Evolutionary conservation across 495 filamentous ascomycete species (phyloP).

Genomic region (Tuber magnatum): DNA sequence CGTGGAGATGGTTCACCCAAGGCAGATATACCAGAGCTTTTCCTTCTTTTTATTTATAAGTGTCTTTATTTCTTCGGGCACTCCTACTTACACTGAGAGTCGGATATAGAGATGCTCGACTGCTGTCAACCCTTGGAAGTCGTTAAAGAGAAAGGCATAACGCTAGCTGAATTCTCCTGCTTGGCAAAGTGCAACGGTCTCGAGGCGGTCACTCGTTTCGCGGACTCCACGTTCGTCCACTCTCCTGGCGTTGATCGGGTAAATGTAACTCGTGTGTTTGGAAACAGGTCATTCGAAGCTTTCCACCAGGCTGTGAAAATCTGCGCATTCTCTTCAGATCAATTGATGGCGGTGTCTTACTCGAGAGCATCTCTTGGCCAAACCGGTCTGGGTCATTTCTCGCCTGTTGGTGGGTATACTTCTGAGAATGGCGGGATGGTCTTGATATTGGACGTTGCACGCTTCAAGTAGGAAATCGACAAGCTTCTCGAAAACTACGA

Average conservation of each 20-base stretch:
- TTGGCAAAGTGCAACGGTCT: slow-evolving; percentile 38
- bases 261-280: slow-evolving; percentile 2
- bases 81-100: slow-evolving; percentile 4
- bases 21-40: slow-evolving; percentile 7
- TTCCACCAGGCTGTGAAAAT: slow-evolving; percentile 33
- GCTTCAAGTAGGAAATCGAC: slow-evolving; percentile 34
- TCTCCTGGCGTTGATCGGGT: not conserved
- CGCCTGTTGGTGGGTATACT: slow-evolving; percentile 39
- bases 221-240: slow-evolving; percentile 32
- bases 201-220: slow-evolving; percentile 36
- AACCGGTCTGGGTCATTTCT: slow-evolving; percentile 38
- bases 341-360: slow-evolving; percentile 37
- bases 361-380: slow-evolving; percentile 38
- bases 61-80: not conserved
- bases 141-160: slow-evolving; percentile 35
- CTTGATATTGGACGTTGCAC: slow-evolving; percentile 37
- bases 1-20: slow-evolving; percentile 39
- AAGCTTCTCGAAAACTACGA: not conserved
- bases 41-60: not conserved
- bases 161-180: slow-evolving; percentile 38
- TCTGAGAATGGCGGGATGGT: slow-evolving; percentile 37
- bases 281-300: slow-evolving; percentile 30
- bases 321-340: slow-evolving; percentile 23
- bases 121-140: slow-evolving; percentile 38
- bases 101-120: slow-evolving; percentile 37